These are phyloP conservation scores for Metrosideros polymorpha DNA, from an alignment of 441 rosid species.

Conservation along the genomic window DNA sequence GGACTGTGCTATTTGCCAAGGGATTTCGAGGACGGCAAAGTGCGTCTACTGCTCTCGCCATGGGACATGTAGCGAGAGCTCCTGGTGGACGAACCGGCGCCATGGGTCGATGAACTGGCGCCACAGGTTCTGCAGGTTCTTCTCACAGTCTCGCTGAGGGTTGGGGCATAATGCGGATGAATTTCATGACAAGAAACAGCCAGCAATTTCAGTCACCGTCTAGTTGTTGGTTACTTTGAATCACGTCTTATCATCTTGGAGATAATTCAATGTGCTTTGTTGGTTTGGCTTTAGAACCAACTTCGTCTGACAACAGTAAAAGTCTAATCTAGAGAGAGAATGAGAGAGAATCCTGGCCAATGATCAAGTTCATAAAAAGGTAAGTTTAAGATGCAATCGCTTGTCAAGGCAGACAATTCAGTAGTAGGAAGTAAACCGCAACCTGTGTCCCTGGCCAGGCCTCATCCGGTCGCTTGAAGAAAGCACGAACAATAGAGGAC, in stretches of 20 bases:
- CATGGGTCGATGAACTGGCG: background rate
- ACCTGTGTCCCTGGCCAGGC: background rate
- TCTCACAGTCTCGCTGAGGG: background rate
- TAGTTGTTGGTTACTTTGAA: background rate
- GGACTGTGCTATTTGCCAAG: background rate
- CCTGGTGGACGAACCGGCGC: background rate
- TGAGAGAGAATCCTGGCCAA: background rate
- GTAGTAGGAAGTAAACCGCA: background rate
- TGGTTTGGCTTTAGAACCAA: background rate
- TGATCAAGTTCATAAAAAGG: background rate
- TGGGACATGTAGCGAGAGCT: background rate
- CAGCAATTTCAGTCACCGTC: background rate
- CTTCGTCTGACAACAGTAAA: background rate
- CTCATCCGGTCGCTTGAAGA: background rate
- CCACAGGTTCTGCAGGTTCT: background rate
- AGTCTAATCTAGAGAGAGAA: background rate
- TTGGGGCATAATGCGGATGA: background rate
- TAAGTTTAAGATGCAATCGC: background rate
- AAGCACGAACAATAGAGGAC: background rate
- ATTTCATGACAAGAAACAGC: background rate
- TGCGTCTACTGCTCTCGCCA: background rate
- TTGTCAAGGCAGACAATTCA: background rate
- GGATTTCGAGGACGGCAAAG: background rate
- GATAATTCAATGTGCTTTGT: background rate
- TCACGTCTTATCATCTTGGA: background rate